Conservation (phyloP, 495 filamentous ascomycete genomes). For the Penicillium psychrofluorescens region DNA sequence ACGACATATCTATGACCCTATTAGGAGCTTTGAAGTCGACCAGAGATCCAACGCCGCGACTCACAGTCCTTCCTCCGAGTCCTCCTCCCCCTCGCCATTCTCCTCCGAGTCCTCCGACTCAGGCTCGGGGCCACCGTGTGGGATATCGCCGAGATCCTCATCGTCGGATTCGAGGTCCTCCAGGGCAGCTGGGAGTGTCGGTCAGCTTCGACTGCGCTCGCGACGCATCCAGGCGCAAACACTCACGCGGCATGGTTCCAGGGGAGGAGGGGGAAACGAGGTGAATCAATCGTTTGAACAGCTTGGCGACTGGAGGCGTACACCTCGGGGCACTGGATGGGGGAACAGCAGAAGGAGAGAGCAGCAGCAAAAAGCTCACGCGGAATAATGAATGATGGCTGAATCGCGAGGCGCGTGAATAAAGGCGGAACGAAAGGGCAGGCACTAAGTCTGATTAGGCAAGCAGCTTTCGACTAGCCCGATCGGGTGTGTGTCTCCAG, state of each 20-base stretch:
- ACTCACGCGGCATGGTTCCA: conserved; percentile 35
- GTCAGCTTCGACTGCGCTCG: conserved; percentile 1
- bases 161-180: conserved; percentile 35
- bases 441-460: conserved; percentile 30
- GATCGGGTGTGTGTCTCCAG: conserved; percentile 5
- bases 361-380: background rate
- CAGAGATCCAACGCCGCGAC: conserved; percentile 2
- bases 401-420: conserved; percentile 4
- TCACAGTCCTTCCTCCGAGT: conserved; percentile 37
- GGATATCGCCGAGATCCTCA: conserved; percentile 36
- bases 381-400: background rate
- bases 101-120: conserved; percentile 26
- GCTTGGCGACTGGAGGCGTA: conserved; percentile 18
- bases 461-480: conserved; percentile 1
- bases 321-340: conserved; percentile 1
- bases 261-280: conserved; percentile 13
- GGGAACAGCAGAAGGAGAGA: background rate
- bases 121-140: conserved; percentile 25
- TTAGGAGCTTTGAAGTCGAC: too few species aligned
- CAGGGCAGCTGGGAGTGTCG: conserved; percentile 22
- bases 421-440: conserved; percentile 14
- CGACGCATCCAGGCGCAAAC: conserved; percentile 7
- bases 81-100: conserved; percentile 27
- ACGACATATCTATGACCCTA: conserved; percentile 46
- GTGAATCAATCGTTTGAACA: conserved; percentile 25